Base-by-base conservation (phyloP, 1,284 basidiomycete species). In the Phaffia rhodozyma region DNA sequence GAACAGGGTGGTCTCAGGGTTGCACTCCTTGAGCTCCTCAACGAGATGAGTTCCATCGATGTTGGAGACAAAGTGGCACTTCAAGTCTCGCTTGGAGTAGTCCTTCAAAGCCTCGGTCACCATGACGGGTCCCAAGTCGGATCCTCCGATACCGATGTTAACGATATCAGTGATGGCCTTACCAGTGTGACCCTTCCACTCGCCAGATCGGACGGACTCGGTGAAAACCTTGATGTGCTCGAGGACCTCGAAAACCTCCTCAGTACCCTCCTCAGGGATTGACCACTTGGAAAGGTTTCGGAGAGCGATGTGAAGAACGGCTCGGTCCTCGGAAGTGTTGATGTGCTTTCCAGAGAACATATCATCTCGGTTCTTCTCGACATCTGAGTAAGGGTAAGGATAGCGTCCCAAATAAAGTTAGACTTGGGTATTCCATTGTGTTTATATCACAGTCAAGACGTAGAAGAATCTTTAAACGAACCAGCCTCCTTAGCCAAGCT, bases 131-230 rank as follows among this genome's bases (percentile, higher is more conserved):
- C 94, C 94, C 58, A 98, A 82, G 77, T 98, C 94, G 48, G 92
- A 97, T 61, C 94, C 94, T 67, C 94, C 96, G 73, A 98, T 98
- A 69, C 94, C 94, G 71, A 98, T 97, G 81, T 97, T 98, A 75
- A 98, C 92, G 76, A 98, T 86, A 62, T 91, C 86, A 73, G 86
- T 84, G 81, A 98, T 97, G 23, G 83, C 73, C 80, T 97, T 97
- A 66, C 94, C 94, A 0, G 92, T 96, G 81, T 96, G 97, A 38
- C 96, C 96, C 78, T 89, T 97, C 90, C 91, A 94, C 56, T 79
- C 80, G 34, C 93, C 93, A 67, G 81, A 86, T 67, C 94, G 83
- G 57, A 98, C 84, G 49, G 84, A 79, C 52, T 96, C 86, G 60
- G 86, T 83, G 79, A 98, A 98, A 74, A 83, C 79, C 75, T 89